Evolutionary conservation across 768 basidiomycete species (phyloP).

Genomic region (Tremella fuciformis): DNA sequence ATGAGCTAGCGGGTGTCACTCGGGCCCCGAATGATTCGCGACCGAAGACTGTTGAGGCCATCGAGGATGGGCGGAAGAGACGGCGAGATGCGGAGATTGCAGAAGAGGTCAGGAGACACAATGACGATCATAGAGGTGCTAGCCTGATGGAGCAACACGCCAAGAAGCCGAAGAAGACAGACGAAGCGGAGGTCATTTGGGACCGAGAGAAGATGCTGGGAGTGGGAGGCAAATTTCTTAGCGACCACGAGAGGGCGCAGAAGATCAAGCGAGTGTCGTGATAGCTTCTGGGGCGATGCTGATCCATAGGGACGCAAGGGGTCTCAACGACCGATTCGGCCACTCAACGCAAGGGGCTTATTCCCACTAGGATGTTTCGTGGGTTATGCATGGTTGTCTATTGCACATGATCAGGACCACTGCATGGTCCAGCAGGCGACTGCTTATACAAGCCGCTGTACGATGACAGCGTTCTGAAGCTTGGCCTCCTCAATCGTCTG

Average conservation of each 20-base stretch:
- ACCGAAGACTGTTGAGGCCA: not conserved
- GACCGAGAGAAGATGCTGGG: conserved; percentile 89
- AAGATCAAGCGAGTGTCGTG: conserved; percentile 58
- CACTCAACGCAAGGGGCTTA: conserved; percentile 53
- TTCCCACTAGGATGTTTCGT: conserved; percentile 19
- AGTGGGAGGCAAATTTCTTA: conserved; percentile 81
- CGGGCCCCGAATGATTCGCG: conserved; percentile 58
- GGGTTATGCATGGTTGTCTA: not conserved
- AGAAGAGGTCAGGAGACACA: conserved; percentile 70
- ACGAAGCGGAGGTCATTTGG: conserved; percentile 72
- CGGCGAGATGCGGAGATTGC: conserved; percentile 69
- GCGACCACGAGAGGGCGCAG: conserved; percentile 73
- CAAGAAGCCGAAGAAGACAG: conserved; percentile 52
- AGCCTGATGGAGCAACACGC: conserved; percentile 48
- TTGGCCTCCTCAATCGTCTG: conserved; percentile 71
- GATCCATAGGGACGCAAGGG: conserved; percentile 62
- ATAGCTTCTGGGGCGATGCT: not conserved
- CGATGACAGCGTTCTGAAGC: conserved; percentile 75
- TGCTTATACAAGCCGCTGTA: conserved; percentile 61
- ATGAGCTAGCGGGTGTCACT: conserved; percentile 84
- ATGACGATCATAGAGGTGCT: conserved; percentile 35
- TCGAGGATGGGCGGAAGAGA: conserved; percentile 55
- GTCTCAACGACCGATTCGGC: conserved; percentile 79
- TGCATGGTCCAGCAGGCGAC: not conserved
- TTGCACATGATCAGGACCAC: not conserved